Conservation (phyloP, 208 protist species). For the Naegleria lovaniensis region DNA sequence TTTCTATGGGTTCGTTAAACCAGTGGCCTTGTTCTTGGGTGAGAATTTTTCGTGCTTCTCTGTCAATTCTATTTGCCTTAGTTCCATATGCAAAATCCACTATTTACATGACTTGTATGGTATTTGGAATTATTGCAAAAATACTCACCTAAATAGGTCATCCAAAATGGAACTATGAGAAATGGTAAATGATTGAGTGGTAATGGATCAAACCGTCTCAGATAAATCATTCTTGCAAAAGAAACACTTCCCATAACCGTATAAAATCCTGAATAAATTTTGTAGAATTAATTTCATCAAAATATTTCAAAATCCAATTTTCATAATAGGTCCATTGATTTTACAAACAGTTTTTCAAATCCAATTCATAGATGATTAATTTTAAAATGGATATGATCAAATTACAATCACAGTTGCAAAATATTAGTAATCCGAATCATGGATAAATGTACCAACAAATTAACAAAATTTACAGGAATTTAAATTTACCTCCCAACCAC, state of each 20-base stretch:
- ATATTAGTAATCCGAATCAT: too few relatives aligned
- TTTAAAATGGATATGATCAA: background rate
- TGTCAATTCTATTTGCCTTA: constrained; percentile 2
- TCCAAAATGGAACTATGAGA: background rate
- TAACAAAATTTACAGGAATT: too few relatives aligned
- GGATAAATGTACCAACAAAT: too few relatives aligned
- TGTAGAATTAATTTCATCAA: too few relatives aligned
- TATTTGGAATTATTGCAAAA: background rate
- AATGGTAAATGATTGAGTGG: background rate
- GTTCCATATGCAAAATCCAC: constrained; percentile 16
- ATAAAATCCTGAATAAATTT: constrained; percentile 7
- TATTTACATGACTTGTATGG: background rate
- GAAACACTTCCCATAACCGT: background rate
- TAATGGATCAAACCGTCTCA: background rate
- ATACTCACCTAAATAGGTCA: background rate
- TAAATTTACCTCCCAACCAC: background rate
- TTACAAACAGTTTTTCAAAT: too few relatives aligned
- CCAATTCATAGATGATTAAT: too few relatives aligned
- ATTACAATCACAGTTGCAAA: background rate
- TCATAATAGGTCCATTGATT: too few relatives aligned
- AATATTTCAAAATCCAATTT: too few relatives aligned
- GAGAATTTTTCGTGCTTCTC: constrained; percentile 17
- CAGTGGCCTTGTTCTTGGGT: background rate
- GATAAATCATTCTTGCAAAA: background rate
- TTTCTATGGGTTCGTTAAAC: constrained; percentile 9